Base-by-base conservation (phyloP, 1,284 basidiomycete genomes). In the Phlebopus sp. region DNA sequence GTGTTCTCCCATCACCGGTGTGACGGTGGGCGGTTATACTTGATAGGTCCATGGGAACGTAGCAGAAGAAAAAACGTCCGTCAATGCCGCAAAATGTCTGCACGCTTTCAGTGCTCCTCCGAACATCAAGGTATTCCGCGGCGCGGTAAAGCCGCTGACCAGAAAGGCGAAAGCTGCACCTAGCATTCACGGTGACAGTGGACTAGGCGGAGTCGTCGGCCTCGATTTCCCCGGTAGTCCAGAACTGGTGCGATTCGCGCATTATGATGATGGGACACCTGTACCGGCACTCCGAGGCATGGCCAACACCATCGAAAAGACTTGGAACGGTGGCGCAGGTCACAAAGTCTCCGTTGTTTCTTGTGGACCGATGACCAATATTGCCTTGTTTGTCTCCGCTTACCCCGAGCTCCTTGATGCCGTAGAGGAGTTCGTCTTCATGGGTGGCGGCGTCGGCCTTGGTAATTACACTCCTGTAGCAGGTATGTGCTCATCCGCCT, bases 361-460 rank as follows among this genome's bases (percentile, higher is more conserved):
- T 0, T 82, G 78, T 5, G 90, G 90, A 0, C 85, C 90, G 3
- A 81, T 90, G 79, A 92, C 90, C n/a, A 93, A 93, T 56, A 73
- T 89, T 31, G 90, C 87, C 0, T 68, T 91, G 2, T 90, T 92
- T 59, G 73, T 86, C 15, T 77, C 77, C 50, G 77, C 81, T 1
- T 86, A 86, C 63, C 80, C 86, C 0, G 80, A 89, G 35, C 69
- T 93, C 7, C 59, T 90, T n/a, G 73, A 73, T 2, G 83, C 75
- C 8, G 70, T 92, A 4, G 82, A 86, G 51, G 79, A 89, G 56
- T 80, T 92, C 49, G 85, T 91, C 4, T 89, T 91, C 59, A 92
- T 93, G 90, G 90, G 91, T n/a, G 90, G 90, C 32, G 86, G 81
- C 1, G 81, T 90, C n/a, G 90, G 90, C 4, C 60, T 88, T 11